Percentiles rank a stretch among this genome's conserved stretches.
Conservation (phyloP, 345 rosid species). For the Citrus trifoliata region DNA sequence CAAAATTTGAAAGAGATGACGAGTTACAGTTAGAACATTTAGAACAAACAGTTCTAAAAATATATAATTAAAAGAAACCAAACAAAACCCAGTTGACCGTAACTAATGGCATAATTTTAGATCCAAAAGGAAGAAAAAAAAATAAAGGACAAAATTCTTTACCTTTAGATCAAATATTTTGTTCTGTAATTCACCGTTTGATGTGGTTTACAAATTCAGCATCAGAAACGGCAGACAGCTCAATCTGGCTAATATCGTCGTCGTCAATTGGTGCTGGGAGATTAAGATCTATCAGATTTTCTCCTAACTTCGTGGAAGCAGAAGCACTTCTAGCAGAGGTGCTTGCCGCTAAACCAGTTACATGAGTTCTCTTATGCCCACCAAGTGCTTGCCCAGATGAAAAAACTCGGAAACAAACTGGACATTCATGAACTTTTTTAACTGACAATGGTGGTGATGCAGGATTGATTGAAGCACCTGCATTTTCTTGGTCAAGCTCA, state of each 20-base stretch:
- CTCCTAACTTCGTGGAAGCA: slow-evolving; percentile 25
- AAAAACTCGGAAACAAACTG: slow-evolving; percentile 76
- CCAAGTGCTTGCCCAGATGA: slow-evolving; percentile 97
- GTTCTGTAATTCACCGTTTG: slow-evolving; percentile 23
- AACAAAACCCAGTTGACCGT: slow-evolving; percentile 17
- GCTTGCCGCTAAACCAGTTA: slow-evolving; percentile 27
- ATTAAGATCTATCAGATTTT: slow-evolving; percentile 76
- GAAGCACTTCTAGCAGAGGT: slow-evolving; percentile 22
- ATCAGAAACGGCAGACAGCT: slow-evolving; percentile 71
- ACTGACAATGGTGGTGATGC: not conserved
- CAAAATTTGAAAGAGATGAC: slow-evolving; percentile 13
- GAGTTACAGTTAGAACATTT: slow-evolving; percentile 47
- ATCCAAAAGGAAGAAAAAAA: slow-evolving; percentile 29
- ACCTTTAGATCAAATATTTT: slow-evolving; percentile 33
- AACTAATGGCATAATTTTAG: slow-evolving; percentile 30
- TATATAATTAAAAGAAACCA: slow-evolving; percentile 15
- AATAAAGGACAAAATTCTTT: slow-evolving; percentile 35
- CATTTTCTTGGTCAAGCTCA: slow-evolving; percentile 34
- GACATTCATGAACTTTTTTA: slow-evolving; percentile 74
- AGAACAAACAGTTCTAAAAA: slow-evolving; percentile 28
- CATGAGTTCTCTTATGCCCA: slow-evolving; percentile 94
- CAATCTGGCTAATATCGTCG: slow-evolving; percentile 54
- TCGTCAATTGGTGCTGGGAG: slow-evolving; percentile 84
- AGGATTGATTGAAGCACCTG: slow-evolving; percentile 17
- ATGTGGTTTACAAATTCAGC: slow-evolving; percentile 44